Conservation (phyloP, 2,329 filamentous ascomycete species). For the Phyllosticta citriasiana region DNA sequence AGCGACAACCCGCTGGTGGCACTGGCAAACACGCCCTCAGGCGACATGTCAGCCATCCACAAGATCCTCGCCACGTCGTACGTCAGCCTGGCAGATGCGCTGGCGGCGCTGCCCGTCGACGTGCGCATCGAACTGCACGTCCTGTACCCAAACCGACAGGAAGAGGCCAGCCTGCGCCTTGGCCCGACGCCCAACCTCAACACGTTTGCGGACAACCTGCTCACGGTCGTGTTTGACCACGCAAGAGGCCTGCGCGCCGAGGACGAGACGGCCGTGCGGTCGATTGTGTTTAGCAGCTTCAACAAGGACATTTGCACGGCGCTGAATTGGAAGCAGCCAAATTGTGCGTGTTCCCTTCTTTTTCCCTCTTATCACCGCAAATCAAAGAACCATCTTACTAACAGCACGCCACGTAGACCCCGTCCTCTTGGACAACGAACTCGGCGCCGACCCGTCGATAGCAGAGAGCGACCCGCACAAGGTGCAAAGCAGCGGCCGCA, state of each 20-base stretch:
- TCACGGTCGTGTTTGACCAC: conserved; percentile 84
- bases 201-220: conserved; percentile 69
- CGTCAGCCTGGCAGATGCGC: conserved; percentile 66
- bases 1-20: conserved; percentile 18
- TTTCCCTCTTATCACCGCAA: not conserved
- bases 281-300: conserved; percentile 89
- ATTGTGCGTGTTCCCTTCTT: conserved; percentile 48
- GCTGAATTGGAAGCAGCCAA: conserved; percentile 98
- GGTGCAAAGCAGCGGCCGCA: conserved; percentile 54
- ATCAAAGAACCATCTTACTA: not conserved
- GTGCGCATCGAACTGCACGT: conserved; percentile 91
- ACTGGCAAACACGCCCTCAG: conserved; percentile 18
- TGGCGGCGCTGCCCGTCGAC: conserved; percentile 62
- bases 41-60: conserved; percentile 51
- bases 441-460: conserved; percentile 52
- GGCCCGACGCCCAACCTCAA: conserved; percentile 77
- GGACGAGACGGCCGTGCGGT: conserved; percentile 60
- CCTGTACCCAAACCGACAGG: conserved; percentile 67
- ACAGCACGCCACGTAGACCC: conserved; percentile 47
- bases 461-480: conserved; percentile 27
- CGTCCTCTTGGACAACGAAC: conserved; percentile 87
- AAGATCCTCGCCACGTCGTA: conserved; percentile 64
- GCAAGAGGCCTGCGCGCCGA: conserved; percentile 58
- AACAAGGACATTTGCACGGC: conserved; percentile 85
- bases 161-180: conserved; percentile 61